Percentiles rank a stretch among this genome's conserved stretches.
Evolutionary conservation across 1,284 basidiomycete species (phyloP).

Genomic region (Fistulinella cinereoalba): DNA sequence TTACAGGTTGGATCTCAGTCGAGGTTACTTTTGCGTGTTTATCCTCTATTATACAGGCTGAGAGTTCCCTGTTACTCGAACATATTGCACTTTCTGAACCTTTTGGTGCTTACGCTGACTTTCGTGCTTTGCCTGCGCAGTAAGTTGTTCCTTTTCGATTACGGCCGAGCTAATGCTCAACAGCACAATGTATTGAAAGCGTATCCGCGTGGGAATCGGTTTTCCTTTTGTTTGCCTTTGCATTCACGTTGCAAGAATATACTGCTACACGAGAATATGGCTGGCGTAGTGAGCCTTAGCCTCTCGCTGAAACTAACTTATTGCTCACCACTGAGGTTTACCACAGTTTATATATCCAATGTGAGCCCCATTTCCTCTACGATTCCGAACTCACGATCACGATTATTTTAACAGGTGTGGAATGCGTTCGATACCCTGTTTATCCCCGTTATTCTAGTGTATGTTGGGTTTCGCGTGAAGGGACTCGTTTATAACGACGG

Average conservation of each 20-base stretch:
- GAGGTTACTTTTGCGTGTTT: constrained; percentile 3
- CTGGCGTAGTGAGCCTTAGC: constrained; percentile 65
- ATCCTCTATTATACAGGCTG: constrained; percentile 46
- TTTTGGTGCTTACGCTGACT: constrained; percentile 61
- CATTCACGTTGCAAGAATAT: constrained; percentile 80
- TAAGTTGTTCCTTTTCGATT: constrained; percentile 35
- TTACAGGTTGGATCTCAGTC: constrained; percentile 50
- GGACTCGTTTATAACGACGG: constrained; percentile 59
- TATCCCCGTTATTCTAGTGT: constrained; percentile 69
- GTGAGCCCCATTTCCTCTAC: constrained; percentile 41
- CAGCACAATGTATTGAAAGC: constrained; percentile 54
- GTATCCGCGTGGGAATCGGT: constrained; percentile 63
- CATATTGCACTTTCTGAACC: constrained; percentile 77
- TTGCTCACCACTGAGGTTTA: constrained; percentile 7
- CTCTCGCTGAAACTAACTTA: neutral
- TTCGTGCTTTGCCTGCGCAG: constrained; percentile 75
- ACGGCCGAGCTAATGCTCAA: constrained; percentile 4
- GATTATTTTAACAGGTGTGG: constrained; percentile 59
- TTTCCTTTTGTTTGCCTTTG: constrained; percentile 73
- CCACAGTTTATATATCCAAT: constrained; percentile 76
- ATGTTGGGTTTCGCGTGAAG: constrained; percentile 62
- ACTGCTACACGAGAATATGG: constrained; percentile 80
- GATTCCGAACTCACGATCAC: neutral
- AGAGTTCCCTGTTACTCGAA: constrained; percentile 81
- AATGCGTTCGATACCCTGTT: constrained; percentile 84